Conservation (phyloP, 1,139 yeast genomes). For the Kodamaea anthophila region DNA sequence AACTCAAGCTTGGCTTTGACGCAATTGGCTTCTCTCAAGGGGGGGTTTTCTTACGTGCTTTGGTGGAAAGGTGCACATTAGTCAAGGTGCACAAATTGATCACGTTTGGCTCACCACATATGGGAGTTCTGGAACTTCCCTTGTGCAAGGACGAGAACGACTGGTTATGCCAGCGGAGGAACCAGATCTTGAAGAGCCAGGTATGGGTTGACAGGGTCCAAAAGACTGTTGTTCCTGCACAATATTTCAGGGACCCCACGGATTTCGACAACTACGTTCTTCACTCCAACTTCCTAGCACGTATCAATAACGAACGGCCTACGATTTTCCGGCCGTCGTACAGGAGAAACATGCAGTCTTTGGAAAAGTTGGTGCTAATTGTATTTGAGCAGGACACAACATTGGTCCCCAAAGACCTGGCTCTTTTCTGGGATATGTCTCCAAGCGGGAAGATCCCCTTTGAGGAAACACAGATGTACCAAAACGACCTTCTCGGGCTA, state of each 20-base stretch:
- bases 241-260: conserved; percentile 58
- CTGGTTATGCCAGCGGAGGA: conserved; percentile 57
- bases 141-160: conserved; percentile 46
- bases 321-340: conserved; percentile 27
- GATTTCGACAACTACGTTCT: conserved; percentile 43
- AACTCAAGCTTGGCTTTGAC: conserved; percentile 53
- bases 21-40: conserved; percentile 83
- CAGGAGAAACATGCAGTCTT: conserved; percentile 30
- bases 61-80: conserved; percentile 50
- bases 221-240: conserved; percentile 60
- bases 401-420: conserved; percentile 66
- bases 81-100: conserved; percentile 49
- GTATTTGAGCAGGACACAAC: conserved; percentile 58
- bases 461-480: conserved; percentile 44
- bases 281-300: conserved; percentile 53
- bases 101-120: conserved; percentile 80
- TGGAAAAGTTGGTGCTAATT: conserved; percentile 54
- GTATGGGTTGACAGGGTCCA: conserved; percentile 60
- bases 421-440: conserved; percentile 59
- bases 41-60: conserved; percentile 63
- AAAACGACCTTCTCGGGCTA: conserved; percentile 56
- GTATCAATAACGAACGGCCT: conserved; percentile 56
- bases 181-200: conserved; percentile 49
- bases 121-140: conserved; percentile 70
- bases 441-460: conserved; percentile 42